phyloP scores from a whole-genome alignment of 345 rosid species.

The Eucalyptus melliodora region DNA sequence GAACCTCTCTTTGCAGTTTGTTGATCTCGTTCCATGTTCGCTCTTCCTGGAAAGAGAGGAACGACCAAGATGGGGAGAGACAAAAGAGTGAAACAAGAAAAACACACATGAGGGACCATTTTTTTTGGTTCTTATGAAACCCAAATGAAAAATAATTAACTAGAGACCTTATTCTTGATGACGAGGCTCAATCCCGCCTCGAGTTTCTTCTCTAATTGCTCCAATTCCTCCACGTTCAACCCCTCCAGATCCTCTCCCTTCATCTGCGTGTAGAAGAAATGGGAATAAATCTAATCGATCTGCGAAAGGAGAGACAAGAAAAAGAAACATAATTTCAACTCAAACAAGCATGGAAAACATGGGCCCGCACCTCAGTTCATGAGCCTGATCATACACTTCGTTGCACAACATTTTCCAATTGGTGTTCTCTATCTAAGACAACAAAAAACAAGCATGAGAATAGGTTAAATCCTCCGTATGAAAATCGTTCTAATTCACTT shows the following conservation, averaged over 20 bases:
- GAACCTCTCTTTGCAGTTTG: not conserved
- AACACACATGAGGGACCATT: not conserved
- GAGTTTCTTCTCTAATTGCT: not conserved
- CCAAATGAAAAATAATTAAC: not conserved
- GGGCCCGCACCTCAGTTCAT: too few relatives aligned
- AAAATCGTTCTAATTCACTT: too few relatives aligned
- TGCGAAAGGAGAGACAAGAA: not conserved
- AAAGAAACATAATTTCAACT: not conserved
- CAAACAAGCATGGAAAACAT: not conserved
- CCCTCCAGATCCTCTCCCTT: conserved; percentile 12
- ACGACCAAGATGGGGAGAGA: not conserved
- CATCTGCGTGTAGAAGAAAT: not conserved
- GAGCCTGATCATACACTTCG: too few relatives aligned
- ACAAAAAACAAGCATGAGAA: too few relatives aligned
- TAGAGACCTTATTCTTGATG: not conserved
- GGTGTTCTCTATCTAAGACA: too few relatives aligned
- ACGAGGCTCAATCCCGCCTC: not conserved
- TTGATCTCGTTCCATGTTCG: not conserved
- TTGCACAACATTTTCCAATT: too few relatives aligned
- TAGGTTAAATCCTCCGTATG: too few relatives aligned
- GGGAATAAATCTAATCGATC: not conserved
- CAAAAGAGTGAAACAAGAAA: not conserved
- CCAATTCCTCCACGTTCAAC: conserved; percentile 2
- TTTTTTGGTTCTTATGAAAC: not conserved
- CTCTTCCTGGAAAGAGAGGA: not conserved